Percentiles rank a stretch among this genome's conserved stretches.
phyloP scores from a whole-genome alignment of 331 rosid species.

The Stylosanthes scabra region DNA sequence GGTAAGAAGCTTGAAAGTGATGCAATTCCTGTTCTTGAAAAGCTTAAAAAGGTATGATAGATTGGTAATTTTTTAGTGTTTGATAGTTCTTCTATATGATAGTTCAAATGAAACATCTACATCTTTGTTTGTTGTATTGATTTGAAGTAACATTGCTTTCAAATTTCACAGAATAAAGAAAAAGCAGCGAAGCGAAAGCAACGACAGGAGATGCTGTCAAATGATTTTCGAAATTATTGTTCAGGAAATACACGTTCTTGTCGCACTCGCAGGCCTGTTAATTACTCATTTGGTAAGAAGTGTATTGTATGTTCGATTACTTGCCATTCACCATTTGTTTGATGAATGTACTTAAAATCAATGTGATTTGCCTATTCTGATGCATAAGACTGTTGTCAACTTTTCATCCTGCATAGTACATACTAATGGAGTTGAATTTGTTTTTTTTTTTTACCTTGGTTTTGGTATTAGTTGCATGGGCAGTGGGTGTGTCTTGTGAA shows the following conservation, averaged over 20 bases:
- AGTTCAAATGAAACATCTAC: constrained; percentile 16
- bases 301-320: constrained; percentile 13
- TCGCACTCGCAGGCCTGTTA: constrained; percentile 63
- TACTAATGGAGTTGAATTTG: constrained; percentile 11
- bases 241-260: constrained; percentile 65
- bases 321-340: constrained; percentile 11
- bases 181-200: constrained; percentile 56
- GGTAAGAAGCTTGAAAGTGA: constrained; percentile 62
- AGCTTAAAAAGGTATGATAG: constrained; percentile 58
- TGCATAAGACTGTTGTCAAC: background rate
- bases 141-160: constrained; percentile 1
- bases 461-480: constrained; percentile 3
- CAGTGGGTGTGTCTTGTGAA: constrained; percentile 13
- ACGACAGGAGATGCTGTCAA: constrained; percentile 53
- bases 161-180: constrained; percentile 63
- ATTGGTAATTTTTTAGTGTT: constrained; percentile 1
- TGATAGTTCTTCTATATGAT: constrained; percentile 4
- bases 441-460: background rate
- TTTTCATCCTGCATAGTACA: constrained; percentile 9
- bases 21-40: constrained; percentile 75
- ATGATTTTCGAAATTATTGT: constrained; percentile 35
- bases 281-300: constrained; percentile 71
- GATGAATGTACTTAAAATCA: constrained; percentile 7
- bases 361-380: background rate
- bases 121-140: constrained; percentile 28